A percentile compares a stretch with the other conserved stretches of the same genome.
phyloP scores from a whole-genome alignment of 257 asterid species.

The Rehmannia glutinosa region DNA sequence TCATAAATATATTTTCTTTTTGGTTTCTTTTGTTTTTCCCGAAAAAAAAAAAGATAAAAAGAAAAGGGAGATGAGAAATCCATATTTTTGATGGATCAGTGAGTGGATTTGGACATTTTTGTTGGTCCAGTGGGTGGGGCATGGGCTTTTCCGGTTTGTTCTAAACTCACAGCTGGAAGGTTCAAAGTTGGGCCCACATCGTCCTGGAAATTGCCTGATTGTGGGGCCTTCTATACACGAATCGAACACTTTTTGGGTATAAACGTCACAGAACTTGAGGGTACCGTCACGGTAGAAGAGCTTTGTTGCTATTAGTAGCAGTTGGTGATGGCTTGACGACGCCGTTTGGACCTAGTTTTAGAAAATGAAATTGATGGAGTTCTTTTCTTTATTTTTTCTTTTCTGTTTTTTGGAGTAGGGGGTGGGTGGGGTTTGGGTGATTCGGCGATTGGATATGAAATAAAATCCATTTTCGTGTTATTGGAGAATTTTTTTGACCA shows the following conservation, averaged over 20 bases:
- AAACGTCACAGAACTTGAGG: no score
- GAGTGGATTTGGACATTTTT: conserved; percentile 41
- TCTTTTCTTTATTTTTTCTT: no score
- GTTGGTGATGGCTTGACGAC: no score
- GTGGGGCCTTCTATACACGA: no score
- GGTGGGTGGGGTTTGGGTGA: no score
- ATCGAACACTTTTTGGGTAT: no score
- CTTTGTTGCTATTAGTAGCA: not conserved
- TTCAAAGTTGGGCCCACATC: conserved; percentile 16
- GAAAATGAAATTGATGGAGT: no score
- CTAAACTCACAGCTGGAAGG: conserved; percentile 28
- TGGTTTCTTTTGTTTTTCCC: not conserved
- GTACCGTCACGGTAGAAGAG: conserved; percentile 20
- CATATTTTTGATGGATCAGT: conserved; percentile 10
- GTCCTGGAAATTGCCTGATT: not conserved
- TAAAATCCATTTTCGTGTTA: no score
- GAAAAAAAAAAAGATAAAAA: not conserved
- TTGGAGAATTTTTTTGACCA: no score
- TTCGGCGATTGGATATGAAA: no score
- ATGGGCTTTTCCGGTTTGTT: conserved; percentile 19
- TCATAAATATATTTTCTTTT: not conserved
- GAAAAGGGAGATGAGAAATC: not conserved
- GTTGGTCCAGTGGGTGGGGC: conserved; percentile 29
- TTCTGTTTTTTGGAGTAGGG: no score
- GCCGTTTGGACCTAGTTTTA: conserved; percentile 2